A percentile compares a stretch with the other conserved stretches of the same genome.
Conservation (phyloP, 805 yeast genomes). For the Yarrowia sp. region DNA sequence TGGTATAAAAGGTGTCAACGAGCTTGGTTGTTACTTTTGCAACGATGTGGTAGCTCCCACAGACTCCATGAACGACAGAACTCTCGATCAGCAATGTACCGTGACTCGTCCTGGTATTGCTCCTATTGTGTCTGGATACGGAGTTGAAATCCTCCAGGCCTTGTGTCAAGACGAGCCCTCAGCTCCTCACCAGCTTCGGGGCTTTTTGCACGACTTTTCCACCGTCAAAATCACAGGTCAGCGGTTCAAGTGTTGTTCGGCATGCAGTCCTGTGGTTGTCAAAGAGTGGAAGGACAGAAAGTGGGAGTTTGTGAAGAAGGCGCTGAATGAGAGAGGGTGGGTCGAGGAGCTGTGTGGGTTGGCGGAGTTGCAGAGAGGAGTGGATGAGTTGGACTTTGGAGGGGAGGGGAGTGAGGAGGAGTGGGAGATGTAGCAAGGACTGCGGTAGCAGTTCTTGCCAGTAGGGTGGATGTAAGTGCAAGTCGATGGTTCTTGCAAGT, state of each 20-base stretch:
- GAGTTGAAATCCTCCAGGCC: constrained; percentile 42
- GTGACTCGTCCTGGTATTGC: constrained; percentile 98
- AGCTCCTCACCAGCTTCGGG: constrained; percentile 87
- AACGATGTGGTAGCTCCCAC: constrained; percentile 94
- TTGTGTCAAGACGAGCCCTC: constrained; percentile 45
- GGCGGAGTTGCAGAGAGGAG: constrained; percentile 70
- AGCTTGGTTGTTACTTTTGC: constrained; percentile 92
- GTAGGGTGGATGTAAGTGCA: too few species aligned
- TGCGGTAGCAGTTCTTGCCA: too few species aligned
- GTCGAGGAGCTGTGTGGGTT: constrained; percentile 84
- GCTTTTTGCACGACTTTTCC: constrained; percentile 73
- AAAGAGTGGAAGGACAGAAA: constrained; percentile 59
- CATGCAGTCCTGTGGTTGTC: constrained; percentile 73
- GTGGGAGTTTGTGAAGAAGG: constrained; percentile 81
- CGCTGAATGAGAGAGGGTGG: constrained; percentile 69
- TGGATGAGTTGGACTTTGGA: constrained; percentile 60
- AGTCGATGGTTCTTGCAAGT: too few species aligned
- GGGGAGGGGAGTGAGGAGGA: constrained; percentile 22
- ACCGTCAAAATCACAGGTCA: constrained; percentile 72
- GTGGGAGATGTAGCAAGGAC: constrained; percentile 16
- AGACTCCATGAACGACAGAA: constrained; percentile 84
- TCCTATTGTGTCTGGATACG: constrained; percentile 61
- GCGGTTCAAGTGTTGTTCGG: constrained; percentile 81
- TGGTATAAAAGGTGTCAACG: constrained; percentile 57
- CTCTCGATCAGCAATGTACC: constrained; percentile 98